Percentiles rank a stretch among this genome's conserved stretches.
phyloP scores from a whole-genome alignment of 202 grass and related monocot species.

The Hordeum pubiflorum region DNA sequence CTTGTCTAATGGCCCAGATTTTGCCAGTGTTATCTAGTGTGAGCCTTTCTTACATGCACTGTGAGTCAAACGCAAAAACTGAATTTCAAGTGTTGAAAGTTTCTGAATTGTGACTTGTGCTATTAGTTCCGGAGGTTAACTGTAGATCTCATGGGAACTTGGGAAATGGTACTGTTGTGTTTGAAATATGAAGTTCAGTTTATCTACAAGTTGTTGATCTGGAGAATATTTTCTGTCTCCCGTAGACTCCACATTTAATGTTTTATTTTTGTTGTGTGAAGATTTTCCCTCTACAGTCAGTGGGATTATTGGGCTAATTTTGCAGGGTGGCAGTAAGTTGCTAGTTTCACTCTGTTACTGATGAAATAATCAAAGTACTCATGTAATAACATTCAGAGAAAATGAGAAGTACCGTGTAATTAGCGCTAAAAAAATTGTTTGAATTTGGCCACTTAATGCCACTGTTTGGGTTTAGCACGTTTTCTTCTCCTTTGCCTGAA shows the following conservation, averaged over 20 bases:
- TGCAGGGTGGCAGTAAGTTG: not conserved
- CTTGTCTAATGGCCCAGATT: not conserved
- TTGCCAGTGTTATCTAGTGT: not conserved
- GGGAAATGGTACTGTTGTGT: not conserved
- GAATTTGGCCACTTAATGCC: not conserved
- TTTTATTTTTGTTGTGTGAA: not conserved
- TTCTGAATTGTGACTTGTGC: not conserved
- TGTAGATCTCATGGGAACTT: not conserved
- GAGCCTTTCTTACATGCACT: not conserved
- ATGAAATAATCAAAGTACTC: not conserved
- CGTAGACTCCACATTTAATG: not conserved
- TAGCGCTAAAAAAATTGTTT: not conserved
- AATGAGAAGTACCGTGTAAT: not conserved
- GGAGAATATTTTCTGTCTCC: not conserved
- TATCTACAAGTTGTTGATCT: not conserved
- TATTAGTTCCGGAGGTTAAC: constrained; percentile 2
- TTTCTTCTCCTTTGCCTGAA: not conserved
- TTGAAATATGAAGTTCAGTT: not conserved
- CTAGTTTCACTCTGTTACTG: not conserved
- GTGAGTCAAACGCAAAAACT: not conserved
- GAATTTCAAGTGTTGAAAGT: not conserved
- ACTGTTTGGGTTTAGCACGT: not conserved
- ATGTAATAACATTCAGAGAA: not conserved
- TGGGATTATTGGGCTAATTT: not conserved
- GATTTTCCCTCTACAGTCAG: no score